Percentiles rank a stretch among this genome's conserved stretches.
Evolutionary conservation across 495 filamentous ascomycete species (phyloP).

Genomic region (Talaromyces wortmannii): DNA sequence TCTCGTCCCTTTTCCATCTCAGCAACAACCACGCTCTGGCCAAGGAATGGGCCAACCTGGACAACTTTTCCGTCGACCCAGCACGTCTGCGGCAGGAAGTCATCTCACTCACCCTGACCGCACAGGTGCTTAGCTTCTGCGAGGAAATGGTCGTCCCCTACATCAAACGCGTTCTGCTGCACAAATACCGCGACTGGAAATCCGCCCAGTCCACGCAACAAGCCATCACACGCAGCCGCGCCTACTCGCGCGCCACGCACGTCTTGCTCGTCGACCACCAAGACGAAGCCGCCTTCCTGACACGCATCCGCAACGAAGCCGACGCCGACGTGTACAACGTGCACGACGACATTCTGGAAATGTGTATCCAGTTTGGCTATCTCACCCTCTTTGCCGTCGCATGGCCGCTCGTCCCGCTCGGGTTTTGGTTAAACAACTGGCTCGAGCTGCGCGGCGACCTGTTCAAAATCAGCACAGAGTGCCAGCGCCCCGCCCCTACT

Average conservation of each 20-base stretch:
- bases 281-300: conserved; percentile 70
- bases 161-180: conserved; percentile 53
- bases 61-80: conserved; percentile 68
- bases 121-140: conserved; percentile 80
- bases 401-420: conserved; percentile 82
- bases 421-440: conserved; percentile 94
- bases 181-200: conserved; percentile 34
- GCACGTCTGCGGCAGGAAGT: conserved; percentile 81
- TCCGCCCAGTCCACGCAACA: conserved; percentile 4
- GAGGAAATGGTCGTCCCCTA: conserved; percentile 83
- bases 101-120: conserved; percentile 90
- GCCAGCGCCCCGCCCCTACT: conserved; percentile 81
- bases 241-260: conserved; percentile 20
- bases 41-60: conserved; percentile 45
- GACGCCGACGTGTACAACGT: conserved; percentile 82
- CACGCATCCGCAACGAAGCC: conserved; percentile 71
- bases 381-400: conserved; percentile 83
- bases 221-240: conserved; percentile 10
- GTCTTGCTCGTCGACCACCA: conserved; percentile 42
- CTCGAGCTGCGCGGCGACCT: conserved; percentile 87
- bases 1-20: conserved; percentile 19
- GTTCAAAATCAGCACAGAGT: conserved; percentile 83
- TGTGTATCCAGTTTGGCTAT: conserved; percentile 56
- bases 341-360: conserved; percentile 36
- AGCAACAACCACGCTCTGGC: conserved; percentile 13